phyloP scores from a whole-genome alignment of 345 rosid species.

The Capsella bursapastoris region DNA sequence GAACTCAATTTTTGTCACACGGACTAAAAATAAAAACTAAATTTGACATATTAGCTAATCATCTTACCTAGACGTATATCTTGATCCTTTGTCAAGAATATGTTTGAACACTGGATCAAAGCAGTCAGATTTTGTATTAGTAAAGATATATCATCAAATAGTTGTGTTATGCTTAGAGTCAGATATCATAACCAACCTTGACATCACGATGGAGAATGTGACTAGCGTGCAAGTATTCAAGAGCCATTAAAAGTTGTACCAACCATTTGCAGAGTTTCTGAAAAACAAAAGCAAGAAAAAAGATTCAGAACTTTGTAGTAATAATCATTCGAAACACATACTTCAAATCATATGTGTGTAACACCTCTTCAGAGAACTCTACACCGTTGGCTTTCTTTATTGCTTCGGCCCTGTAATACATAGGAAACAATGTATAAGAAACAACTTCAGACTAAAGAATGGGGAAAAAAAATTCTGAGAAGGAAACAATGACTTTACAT shows the following conservation, averaged over 20 bases:
- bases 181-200: constrained; percentile 63
- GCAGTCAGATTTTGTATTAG: constrained; percentile 13
- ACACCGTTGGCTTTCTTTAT: constrained; percentile 85
- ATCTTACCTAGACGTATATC: constrained; percentile 92
- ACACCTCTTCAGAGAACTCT: constrained; percentile 81
- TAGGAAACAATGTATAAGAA: constrained; percentile 36
- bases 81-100: constrained; percentile 88
- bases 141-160: not conserved
- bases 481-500: constrained; percentile 64
- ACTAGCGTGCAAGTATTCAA: constrained; percentile 87
- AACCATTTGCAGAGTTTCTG: constrained; percentile 98
- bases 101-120: constrained; percentile 82
- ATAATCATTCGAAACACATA: not conserved
- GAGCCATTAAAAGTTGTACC: constrained; percentile 95
- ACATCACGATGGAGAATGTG: constrained; percentile 99
- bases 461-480: constrained; percentile 30
- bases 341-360: not conserved
- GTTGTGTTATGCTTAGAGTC: not conserved
- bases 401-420: constrained; percentile 80
- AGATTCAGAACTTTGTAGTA: constrained; percentile 7
- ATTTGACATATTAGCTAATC: constrained; percentile 5
- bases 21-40: constrained; percentile 4
- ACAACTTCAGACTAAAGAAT: constrained; percentile 11
- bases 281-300: constrained; percentile 29
- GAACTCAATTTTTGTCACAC: not conserved